phyloP scores from a whole-genome alignment of 2,329 filamentous ascomycete genomes.

The Trichoderma afroharzianum region DNA sequence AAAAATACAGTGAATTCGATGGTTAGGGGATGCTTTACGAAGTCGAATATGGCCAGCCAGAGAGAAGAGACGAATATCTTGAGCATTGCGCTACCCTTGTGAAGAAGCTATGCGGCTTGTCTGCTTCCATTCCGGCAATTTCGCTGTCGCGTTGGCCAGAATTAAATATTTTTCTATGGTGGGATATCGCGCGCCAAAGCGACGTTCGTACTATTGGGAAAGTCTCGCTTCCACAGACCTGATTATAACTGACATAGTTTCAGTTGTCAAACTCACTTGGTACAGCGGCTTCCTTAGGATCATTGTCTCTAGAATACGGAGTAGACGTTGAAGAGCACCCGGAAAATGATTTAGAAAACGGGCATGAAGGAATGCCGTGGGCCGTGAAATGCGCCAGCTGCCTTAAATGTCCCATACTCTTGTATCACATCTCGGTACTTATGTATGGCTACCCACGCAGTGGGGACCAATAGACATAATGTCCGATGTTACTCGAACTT shows the following conservation, averaged over 20 bases:
- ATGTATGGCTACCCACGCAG: neutral
- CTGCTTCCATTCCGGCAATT: neutral
- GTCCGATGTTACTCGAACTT: neutral
- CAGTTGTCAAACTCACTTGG: neutral
- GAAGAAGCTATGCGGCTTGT: neutral
- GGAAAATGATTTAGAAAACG: neutral
- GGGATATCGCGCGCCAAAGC: neutral
- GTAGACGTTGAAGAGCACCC: no score
- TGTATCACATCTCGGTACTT: neutral
- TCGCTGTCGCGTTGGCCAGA: neutral
- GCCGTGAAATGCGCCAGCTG: neutral
- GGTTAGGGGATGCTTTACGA: neutral
- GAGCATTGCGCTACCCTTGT: neutral
- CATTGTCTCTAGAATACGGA: neutral
- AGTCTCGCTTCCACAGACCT: neutral
- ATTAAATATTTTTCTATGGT: neutral
- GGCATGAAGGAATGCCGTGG: neutral
- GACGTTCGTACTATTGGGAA: neutral
- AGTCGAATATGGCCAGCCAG: neutral
- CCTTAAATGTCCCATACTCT: neutral
- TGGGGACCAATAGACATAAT: neutral
- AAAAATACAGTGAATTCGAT: no score
- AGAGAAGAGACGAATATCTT: neutral
- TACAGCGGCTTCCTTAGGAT: neutral
- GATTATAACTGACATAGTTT: neutral